Conservation (phyloP, 73 alveolate species). For the Tetrahymena thermophila region DNA sequence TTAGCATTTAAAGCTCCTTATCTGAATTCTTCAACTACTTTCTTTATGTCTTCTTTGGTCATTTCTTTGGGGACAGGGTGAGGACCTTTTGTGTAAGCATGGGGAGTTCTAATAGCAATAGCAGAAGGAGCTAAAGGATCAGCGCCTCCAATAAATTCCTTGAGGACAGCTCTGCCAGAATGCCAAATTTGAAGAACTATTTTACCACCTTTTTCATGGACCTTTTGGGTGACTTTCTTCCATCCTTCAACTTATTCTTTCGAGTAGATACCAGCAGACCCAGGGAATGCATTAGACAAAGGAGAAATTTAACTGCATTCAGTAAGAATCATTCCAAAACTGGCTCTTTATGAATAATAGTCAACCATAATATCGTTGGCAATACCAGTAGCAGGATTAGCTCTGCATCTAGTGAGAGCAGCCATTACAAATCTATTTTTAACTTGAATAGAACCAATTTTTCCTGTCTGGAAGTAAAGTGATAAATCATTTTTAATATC, state of each 20-base stretch:
- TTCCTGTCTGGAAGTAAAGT: slow-evolving; percentile 3
- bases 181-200: slow-evolving; percentile 43
- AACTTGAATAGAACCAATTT: slow-evolving; percentile 34
- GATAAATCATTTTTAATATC: not conserved
- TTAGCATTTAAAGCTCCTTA: slow-evolving; percentile 65
- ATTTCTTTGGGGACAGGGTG: slow-evolving; percentile 26
- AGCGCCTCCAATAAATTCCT: slow-evolving; percentile 7
- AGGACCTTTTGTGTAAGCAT: not conserved
- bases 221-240: slow-evolving; percentile 36
- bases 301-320: slow-evolving; percentile 36
- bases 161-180: slow-evolving; percentile 43
- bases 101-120: slow-evolving; percentile 6
- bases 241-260: slow-evolving; percentile 35
- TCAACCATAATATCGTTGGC: slow-evolving; percentile 40
- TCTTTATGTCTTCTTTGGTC: slow-evolving; percentile 51
- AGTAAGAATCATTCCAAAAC: slow-evolving; percentile 48
- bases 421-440: slow-evolving; percentile 43
- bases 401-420: slow-evolving; percentile 50
- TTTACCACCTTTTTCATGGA: slow-evolving; percentile 37
- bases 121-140: slow-evolving; percentile 16
- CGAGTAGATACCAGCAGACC: slow-evolving; percentile 34
- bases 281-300: slow-evolving; percentile 47
- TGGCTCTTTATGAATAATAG: slow-evolving; percentile 46
- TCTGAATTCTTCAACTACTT: slow-evolving; percentile 55
- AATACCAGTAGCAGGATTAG: slow-evolving; percentile 25